These are phyloP conservation scores for Symbiodinium pilosum DNA, from an alignment of 73 alveolate species.

Conservation along the genomic window DNA sequence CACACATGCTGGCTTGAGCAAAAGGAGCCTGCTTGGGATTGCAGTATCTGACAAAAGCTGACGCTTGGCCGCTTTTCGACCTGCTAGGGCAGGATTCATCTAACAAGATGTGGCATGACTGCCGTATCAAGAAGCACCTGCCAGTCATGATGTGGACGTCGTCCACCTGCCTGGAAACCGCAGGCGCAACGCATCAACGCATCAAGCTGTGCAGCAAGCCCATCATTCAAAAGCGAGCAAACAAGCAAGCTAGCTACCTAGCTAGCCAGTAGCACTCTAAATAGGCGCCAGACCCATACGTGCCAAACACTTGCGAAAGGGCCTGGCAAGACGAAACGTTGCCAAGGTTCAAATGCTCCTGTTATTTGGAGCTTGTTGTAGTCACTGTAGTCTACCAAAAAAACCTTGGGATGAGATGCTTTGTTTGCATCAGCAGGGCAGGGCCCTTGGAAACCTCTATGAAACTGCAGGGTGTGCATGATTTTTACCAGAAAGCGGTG, in stretches of 20 bases:
- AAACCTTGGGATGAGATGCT: too few species aligned
- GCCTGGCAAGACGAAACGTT: too few species aligned
- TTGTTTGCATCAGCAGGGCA: too few species aligned
- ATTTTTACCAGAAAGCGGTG: too few species aligned
- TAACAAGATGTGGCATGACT: background rate
- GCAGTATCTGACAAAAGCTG: constrained; percentile 68
- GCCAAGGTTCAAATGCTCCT: too few species aligned
- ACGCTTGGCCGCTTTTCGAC: constrained; percentile 92
- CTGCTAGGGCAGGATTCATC: background rate
- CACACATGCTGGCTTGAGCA: background rate
- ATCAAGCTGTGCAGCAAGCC: background rate
- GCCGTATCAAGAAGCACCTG: background rate
- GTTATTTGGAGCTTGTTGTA: too few species aligned
- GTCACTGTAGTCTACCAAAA: too few species aligned
- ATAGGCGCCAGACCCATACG: constrained; percentile 33
- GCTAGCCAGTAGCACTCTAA: too few species aligned
- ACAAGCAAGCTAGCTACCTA: too few species aligned
- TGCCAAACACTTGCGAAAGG: constrained; percentile 46
- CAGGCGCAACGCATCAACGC: background rate
- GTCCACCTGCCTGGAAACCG: constrained; percentile 43
- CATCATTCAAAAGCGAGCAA: background rate
- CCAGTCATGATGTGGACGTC: constrained; percentile 84
- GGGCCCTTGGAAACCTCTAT: too few species aligned
- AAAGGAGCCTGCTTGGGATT: constrained; percentile 30
- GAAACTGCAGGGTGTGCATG: too few species aligned